Conservation (phyloP, 257 asterid genomes). For the Capsicum baccatum region DNA sequence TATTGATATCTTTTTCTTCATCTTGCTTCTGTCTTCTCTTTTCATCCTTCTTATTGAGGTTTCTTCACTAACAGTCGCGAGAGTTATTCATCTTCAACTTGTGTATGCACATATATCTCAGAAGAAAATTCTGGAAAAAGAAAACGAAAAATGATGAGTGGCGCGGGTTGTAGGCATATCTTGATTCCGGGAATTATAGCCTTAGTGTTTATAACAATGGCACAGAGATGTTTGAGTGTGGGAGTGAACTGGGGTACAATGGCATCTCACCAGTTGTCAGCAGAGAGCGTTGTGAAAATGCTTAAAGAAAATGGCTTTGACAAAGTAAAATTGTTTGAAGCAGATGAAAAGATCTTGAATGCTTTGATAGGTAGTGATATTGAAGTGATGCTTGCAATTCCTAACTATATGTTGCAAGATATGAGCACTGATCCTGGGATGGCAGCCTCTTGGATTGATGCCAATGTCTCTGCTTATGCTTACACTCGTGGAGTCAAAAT, state of each 20-base stretch:
- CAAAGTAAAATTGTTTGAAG: conserved; percentile 86
- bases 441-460: conserved; percentile 85
- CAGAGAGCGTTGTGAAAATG: conserved; percentile 70
- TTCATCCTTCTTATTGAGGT: conserved; percentile 19
- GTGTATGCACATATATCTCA: not conserved
- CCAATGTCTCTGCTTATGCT: conserved; percentile 68
- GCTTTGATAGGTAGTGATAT: conserved; percentile 69
- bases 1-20: not conserved
- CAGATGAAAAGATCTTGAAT: conserved; percentile 62
- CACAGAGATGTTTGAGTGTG: conserved; percentile 39
- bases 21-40: not conserved
- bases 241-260: conserved; percentile 98
- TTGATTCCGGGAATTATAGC: conserved; percentile 22
- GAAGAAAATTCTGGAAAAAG: not conserved
- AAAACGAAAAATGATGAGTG: not conserved
- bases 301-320: conserved; percentile 72
- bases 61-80: conserved; percentile 3
- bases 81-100: not conserved
- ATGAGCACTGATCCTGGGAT: conserved; percentile 67
- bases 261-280: conserved; percentile 66
- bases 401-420: conserved; percentile 74
- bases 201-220: conserved; percentile 20
- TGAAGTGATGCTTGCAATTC: conserved; percentile 86
- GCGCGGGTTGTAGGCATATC: not conserved
- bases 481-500: conserved; percentile 72